Evolutionary conservation across 345 rosid species (phyloP), one percentile per base, ranked within the genome.

Genomic region (Cardamine occulta): DNA sequence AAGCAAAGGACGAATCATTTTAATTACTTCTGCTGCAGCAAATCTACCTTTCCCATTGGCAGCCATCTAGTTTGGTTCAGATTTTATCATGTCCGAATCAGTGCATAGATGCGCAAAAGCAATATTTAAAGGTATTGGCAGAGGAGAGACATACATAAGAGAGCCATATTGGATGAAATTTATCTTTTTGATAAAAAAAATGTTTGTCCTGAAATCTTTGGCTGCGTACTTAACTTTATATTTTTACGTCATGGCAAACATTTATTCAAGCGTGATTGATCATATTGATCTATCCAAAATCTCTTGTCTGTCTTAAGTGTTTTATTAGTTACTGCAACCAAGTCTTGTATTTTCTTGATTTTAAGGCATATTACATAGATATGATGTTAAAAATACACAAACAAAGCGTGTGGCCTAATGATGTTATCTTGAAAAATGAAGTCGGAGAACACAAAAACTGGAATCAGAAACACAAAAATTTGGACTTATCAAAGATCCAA

Each of bases 1-100:
- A 14, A 84, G 75, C 63, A 83, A 37, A 26, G 89, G 91, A 68
- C 82, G 83, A 78, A 83, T 86, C 72, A 44, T 85, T 23, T 84
- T 73, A 54, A 69, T 74, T 4, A 28, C 77, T 15, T 84, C 84
- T 0, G 37, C 3, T 42, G n/a, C 70, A 54, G 82, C 79, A 51
- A 71, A 74, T 77, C 8, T 79, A 28, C 42, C 78, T 29, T 35
- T 32, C 8, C 82, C 88, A 19, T 31, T 66, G 24, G 47, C 44
- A 18, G 74, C 76, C 70, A 4, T 81, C 44, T 87, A 77, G 76
- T 57, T 3, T 9, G 76, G 72, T 58, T 56, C 72, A n/a, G 73
- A 71, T 18, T 71, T 56, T 26, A 4, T 71, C 2, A 21, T 71
- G 2, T 63, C 72, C 0, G 72, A 56, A 64, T 70, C 80, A 13